phyloP scores from a whole-genome alignment of 2,329 filamentous ascomycete species.

The Aspergillus ibericus region DNA sequence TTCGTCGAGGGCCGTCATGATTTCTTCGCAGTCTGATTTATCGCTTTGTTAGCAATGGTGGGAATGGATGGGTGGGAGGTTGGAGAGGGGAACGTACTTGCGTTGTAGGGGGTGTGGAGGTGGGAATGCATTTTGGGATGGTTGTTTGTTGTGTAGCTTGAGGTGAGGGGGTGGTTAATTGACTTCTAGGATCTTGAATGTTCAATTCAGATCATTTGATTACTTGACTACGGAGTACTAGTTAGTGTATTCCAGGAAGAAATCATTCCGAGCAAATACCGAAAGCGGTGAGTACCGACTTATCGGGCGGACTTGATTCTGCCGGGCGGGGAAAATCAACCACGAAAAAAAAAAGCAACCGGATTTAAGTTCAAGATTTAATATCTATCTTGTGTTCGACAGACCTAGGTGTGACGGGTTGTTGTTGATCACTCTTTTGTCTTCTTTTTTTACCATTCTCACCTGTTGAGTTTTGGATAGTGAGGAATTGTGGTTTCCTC shows the following conservation, averaged over 20 bases:
- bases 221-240: no score
- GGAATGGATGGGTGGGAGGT: no score
- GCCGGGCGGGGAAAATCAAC: conserved; percentile 31
- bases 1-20: conserved; percentile 91
- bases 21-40: conserved; percentile 83
- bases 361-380: not conserved
- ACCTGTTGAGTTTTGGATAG: not conserved
- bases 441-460: no score
- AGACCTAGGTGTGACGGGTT: not conserved
- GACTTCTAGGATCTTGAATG: no score
- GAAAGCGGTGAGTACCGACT: conserved; percentile 26
- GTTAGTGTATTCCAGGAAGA: not conserved
- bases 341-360: conserved; percentile 8
- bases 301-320: conserved; percentile 28
- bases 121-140: conserved; percentile 98
- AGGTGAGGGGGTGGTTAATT: not conserved
- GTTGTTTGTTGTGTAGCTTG: conserved; percentile 5
- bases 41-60: no score
- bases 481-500: not conserved
- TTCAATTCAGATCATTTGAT: no score
- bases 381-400: not conserved
- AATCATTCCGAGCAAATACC: conserved; percentile 14
- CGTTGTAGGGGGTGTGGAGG: conserved; percentile 87
- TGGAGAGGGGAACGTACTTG: conserved; percentile 58
- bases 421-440: not conserved